These are phyloP conservation scores for Cornus kousa DNA, from an alignment of 148 eudicot species.

Conservation along the genomic window DNA sequence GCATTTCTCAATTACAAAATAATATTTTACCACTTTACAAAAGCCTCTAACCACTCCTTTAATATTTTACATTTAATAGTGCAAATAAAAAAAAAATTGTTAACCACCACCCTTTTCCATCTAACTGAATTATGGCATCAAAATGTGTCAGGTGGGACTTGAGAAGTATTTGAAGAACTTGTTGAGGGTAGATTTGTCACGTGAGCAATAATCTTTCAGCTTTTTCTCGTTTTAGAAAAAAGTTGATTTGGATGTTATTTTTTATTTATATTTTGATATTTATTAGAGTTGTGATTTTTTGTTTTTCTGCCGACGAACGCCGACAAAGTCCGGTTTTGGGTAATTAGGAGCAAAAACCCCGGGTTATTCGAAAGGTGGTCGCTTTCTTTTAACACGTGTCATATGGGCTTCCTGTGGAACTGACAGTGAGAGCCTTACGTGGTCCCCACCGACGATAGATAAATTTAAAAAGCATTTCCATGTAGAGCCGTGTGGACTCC, in stretches of 20 bases:
- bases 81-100: too few relatives aligned
- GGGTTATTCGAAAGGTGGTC: neutral
- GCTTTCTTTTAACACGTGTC: conserved; percentile 2
- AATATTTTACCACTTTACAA: too few relatives aligned
- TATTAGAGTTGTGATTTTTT: too few relatives aligned
- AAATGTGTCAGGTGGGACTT: neutral
- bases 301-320: neutral
- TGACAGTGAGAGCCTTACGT: neutral
- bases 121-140: too few relatives aligned
- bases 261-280: too few relatives aligned
- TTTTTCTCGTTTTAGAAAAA: neutral
- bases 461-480: neutral
- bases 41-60: too few relatives aligned
- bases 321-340: neutral
- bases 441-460: neutral
- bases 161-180: neutral
- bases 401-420: neutral
- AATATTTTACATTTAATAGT: too few relatives aligned
- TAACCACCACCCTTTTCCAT: too few relatives aligned
- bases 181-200: too few relatives aligned
- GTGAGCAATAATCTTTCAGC: too few relatives aligned
- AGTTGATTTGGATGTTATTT: too few relatives aligned
- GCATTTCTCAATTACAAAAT: too few relatives aligned
- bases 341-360: neutral
- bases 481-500: neutral